Evolutionary conservation across 352 stramenopile species (phyloP).

Genomic region (Globisporangium splendens): DNA sequence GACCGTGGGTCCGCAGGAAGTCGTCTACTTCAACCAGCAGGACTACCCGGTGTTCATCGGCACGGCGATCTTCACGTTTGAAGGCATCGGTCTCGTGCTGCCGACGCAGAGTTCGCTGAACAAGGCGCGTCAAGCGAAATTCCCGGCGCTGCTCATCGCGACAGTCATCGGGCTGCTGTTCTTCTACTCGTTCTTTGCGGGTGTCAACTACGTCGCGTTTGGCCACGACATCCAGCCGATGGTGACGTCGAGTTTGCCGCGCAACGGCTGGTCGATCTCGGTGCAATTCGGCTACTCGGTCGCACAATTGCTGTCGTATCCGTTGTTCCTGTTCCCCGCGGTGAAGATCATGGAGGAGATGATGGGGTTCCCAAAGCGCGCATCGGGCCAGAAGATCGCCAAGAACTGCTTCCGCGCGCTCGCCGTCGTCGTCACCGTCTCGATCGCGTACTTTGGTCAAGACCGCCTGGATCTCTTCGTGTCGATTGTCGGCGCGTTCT

Average conservation of each 20-base stretch:
- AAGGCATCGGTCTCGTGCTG: constrained; percentile 77
- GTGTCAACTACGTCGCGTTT: constrained; percentile 77
- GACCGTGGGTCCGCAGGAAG: constrained; percentile 38
- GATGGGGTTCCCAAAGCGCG: constrained; percentile 62
- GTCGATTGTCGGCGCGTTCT: constrained; percentile 78
- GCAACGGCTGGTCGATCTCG: constrained; percentile 68
- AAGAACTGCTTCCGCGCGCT: constrained; percentile 75
- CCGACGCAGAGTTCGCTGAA: constrained; percentile 70
- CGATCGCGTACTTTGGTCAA: constrained; percentile 76
- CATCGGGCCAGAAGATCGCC: constrained; percentile 60
- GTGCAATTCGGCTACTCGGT: constrained; percentile 79
- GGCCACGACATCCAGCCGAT: constrained; percentile 60
- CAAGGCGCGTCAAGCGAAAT: constrained; percentile 56
- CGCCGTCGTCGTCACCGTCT: constrained; percentile 60
- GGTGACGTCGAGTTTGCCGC: constrained; percentile 68
- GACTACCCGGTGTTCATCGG: constrained; percentile 80
- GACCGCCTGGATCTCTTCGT: constrained; percentile 75
- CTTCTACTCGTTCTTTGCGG: constrained; percentile 83
- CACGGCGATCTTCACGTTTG: constrained; percentile 79
- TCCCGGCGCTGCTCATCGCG: constrained; percentile 46
- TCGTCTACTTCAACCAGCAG: constrained; percentile 65
- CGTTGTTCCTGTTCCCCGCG: constrained; percentile 73
- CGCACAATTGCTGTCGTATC: constrained; percentile 75
- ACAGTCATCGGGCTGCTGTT: constrained; percentile 70
- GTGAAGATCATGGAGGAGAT: constrained; percentile 87